Base-by-base conservation (phyloP, 768 basidiomycete species). In the Tricholoma saponaceum region DNA sequence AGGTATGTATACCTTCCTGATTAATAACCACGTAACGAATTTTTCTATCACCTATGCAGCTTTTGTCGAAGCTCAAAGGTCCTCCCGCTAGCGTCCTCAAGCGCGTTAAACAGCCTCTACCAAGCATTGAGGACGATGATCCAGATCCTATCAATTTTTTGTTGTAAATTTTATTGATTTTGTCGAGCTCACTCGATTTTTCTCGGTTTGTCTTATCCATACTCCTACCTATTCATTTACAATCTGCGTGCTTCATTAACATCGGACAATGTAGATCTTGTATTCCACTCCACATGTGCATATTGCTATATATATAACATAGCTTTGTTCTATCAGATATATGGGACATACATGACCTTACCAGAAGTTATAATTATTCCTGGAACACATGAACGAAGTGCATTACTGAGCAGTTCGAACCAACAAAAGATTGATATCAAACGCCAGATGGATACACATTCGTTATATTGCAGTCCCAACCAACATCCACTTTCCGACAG, bases 131-230 rank as follows among this genome's bases (percentile, higher is more conserved):
- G 47, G 63, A 65, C 55, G 62, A 66, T 22, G 67, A 66, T 1
- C 67, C 67, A n/a, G 67, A 68, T 49, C 67, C 67, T n/a, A 68
- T 68, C 54, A 57, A 67, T 32, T 67, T 64, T 54, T 46, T 67
- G 20, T 59, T 44, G 18, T 54, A 16, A 53, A 25, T 22, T 43
- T 3, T n/a, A n/a, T n/a, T 16, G 18, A 20, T 33, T 37, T 13
- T 30, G 28, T 18, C 20, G 28, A 30, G 32, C 3, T 9, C 18
- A 35, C 4, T 9, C 5, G 12, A 9, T 35, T 10, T 12, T 20
- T 30, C 51, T 22, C n/a, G 16, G 35, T 37, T 37, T 37, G 35
- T 35, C 35, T 13, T 14, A 13, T 33, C 32, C 18, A 22, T 33
- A 30, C 18, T 23, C 16, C 13, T 3, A 3, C 32, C 22, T 28